These are phyloP conservation scores for Podaxis sp. DNA, from an alignment of 768 basidiomycete species.

Conservation along the genomic window DNA sequence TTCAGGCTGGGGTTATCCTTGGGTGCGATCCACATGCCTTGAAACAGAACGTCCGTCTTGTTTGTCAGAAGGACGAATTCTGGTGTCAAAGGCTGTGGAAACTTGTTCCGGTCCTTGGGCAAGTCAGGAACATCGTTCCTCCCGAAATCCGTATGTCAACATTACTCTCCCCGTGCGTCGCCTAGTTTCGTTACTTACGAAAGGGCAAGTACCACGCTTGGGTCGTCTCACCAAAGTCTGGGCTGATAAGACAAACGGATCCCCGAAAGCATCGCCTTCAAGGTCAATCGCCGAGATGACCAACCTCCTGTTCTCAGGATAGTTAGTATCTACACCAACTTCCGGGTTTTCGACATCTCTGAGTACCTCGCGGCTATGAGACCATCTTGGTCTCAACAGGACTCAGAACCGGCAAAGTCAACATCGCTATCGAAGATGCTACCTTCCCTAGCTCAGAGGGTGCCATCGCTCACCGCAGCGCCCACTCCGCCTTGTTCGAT, in stretches of 20 bases:
- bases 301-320: slow-evolving; percentile 14
- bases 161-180: not conserved
- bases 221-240: slow-evolving; percentile 16
- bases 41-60: slow-evolving; percentile 6
- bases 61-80: not conserved
- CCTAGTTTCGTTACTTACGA: not conserved
- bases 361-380: not conserved
- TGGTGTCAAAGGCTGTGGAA: not conserved
- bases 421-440: not conserved
- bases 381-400: not conserved
- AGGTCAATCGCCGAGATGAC: slow-evolving; percentile 12
- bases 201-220: slow-evolving; percentile 16
- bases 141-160: slow-evolving; percentile 24
- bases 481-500: not conserved
- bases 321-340: slow-evolving; percentile 18
- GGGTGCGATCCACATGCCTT: slow-evolving; percentile 5
- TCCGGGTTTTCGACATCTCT: slow-evolving; percentile 11
- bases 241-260: slow-evolving; percentile 17
- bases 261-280: slow-evolving; percentile 9
- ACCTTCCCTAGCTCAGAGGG: not conserved
- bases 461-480: not conserved
- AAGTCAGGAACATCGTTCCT: slow-evolving; percentile 13
- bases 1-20: slow-evolving; percentile 11
- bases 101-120: not conserved
- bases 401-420: not conserved